Percentiles rank a stretch among this genome's conserved stretches.
Conservation (phyloP, 2,329 filamentous ascomycete species). For the Colletotrichum sp. region DNA sequence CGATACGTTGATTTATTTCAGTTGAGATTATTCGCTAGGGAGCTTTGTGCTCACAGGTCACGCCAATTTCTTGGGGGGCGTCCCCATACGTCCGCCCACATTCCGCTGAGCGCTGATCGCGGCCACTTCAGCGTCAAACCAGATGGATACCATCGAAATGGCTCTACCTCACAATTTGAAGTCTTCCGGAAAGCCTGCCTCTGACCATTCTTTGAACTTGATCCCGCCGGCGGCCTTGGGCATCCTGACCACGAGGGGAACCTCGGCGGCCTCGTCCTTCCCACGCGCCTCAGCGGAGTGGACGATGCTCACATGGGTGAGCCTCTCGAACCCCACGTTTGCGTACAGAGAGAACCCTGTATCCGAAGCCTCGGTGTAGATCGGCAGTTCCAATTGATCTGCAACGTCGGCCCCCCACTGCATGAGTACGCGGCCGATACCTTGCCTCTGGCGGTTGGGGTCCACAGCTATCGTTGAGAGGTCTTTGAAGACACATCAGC, state of each 20-base stretch:
- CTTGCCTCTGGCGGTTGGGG: conserved; percentile 39
- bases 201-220: conserved; percentile 36
- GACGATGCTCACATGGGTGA: not conserved
- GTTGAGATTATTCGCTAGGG: not conserved
- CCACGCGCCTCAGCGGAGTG: conserved; percentile 29
- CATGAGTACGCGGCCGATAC: conserved; percentile 37
- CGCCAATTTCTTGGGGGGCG: rapidly evolving
- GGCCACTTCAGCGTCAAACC: rapidly evolving
- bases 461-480: conserved; percentile 48
- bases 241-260: conserved; percentile 46
- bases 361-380: conserved; percentile 51
- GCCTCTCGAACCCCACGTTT: not conserved
- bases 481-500: conserved; percentile 26
- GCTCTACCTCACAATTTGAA: not conserved
- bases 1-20: not conserved
- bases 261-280: conserved; percentile 37
- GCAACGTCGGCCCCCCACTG: conserved; percentile 41
- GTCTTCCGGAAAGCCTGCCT: conserved; percentile 1
- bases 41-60: not conserved
- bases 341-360: conserved; percentile 45
- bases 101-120: not conserved
- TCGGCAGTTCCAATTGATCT: conserved; percentile 37
- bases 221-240: conserved; percentile 33
- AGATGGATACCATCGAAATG: not conserved
- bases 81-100: not conserved